These are phyloP conservation scores for Paratinospora sagittata DNA, from an alignment of 164 flowering plant species.

Conservation along the genomic window DNA sequence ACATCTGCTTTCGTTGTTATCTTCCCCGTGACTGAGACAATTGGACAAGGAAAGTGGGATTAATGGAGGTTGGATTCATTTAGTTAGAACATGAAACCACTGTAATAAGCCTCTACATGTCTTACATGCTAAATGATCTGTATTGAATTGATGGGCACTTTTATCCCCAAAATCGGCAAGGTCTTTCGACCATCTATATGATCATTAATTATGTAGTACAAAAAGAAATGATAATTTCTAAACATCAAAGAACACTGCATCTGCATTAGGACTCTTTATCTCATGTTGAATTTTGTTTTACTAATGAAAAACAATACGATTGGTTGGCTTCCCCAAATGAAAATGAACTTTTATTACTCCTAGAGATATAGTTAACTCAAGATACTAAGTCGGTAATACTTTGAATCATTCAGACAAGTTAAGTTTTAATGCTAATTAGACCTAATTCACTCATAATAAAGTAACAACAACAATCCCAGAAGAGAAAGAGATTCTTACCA, in stretches of 20 bases:
- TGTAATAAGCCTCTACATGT: neutral
- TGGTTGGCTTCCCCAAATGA: neutral
- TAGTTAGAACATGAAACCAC: neutral
- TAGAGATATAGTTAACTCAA: neutral
- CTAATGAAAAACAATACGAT: neutral
- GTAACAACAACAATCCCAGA: neutral
- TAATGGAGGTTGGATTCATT: neutral
- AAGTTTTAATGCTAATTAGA: neutral
- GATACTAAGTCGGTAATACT: too few relatives aligned
- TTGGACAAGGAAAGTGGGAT: conserved; percentile 2
- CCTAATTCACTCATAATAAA: neutral
- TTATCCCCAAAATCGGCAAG: neutral
- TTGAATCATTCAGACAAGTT: neutral
- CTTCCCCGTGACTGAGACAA: conserved; percentile 63
- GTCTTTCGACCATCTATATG: neutral
- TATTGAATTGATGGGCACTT: neutral
- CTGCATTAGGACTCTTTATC: neutral
- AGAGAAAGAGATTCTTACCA: conserved; percentile 40
- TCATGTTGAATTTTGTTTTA: neutral
- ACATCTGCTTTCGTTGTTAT: conserved; percentile 78
- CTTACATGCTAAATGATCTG: neutral
- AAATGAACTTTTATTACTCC: neutral
- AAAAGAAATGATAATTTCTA: neutral
- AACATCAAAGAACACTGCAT: too few relatives aligned
- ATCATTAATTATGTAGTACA: neutral